Percentiles rank a stretch among this genome's conserved stretches.
Conservation (phyloP, 176 grass and related monocot genomes). For the Phyllostachys edulis region DNA sequence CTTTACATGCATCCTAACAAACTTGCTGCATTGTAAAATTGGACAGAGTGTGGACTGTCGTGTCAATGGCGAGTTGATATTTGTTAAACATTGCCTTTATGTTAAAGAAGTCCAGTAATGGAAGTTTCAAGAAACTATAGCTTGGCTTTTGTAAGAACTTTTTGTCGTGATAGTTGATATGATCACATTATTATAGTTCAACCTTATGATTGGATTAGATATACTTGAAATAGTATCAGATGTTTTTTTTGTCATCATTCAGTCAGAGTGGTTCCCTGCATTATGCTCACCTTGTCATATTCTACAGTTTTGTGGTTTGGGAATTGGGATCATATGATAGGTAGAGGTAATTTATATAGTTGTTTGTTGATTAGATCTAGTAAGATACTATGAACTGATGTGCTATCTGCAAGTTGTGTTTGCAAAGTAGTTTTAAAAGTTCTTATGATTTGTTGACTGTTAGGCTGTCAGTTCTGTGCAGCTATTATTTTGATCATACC, state of each 20-base stretch:
- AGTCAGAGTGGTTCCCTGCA: conserved; percentile 13
- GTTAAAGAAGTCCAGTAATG: neutral
- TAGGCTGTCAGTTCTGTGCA: conserved; percentile 37
- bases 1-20: neutral
- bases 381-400: conserved; percentile 30
- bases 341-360: neutral
- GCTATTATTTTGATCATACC: conserved; percentile 21
- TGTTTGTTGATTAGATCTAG: conserved; percentile 33
- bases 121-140: conserved; percentile 12
- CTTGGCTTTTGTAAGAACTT: neutral
- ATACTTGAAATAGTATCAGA: conserved; percentile 1
- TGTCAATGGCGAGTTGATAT: neutral
- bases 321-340: conserved; percentile 18
- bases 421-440: conserved; percentile 3
- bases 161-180: conserved; percentile 6
- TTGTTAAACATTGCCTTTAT: neutral
- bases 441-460: conserved; percentile 30
- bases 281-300: conserved; percentile 27
- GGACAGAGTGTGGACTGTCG: neutral
- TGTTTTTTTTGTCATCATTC: conserved; percentile 24
- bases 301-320: conserved; percentile 14
- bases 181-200: conserved; percentile 9
- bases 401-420: conserved; percentile 7
- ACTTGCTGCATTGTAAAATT: neutral
- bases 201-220: conserved; percentile 4